Percentiles rank a stretch among this genome's conserved stretches.
Conservation (phyloP, 768 basidiomycete species). For the Xerocomellus amylosporus region DNA sequence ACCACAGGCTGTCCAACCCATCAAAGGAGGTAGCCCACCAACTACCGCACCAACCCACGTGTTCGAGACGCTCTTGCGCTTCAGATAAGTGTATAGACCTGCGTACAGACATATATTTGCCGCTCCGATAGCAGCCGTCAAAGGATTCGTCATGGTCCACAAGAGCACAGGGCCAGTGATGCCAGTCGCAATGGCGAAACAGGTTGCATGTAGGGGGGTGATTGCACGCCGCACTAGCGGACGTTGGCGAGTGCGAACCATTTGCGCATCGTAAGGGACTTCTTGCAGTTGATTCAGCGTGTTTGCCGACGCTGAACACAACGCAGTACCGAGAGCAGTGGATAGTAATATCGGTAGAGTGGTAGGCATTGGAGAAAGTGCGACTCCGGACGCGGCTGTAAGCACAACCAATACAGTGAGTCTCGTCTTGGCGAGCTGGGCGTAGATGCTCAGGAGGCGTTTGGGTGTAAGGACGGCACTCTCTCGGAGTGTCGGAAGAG, state of each 20-base stretch:
- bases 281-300: conserved; percentile 94
- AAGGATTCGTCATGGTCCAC: conserved; percentile 79
- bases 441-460: conserved; percentile 64
- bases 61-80: conserved; percentile 76
- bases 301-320: conserved; percentile 93
- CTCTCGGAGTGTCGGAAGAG: conserved; percentile 33
- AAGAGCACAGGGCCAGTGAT: conserved; percentile 75
- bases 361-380: conserved; percentile 84
- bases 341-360: conserved; percentile 81
- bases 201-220: conserved; percentile 76
- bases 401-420: conserved; percentile 83
- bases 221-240: conserved; percentile 87
- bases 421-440: conserved; percentile 79
- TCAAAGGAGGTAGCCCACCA: conserved; percentile 88
- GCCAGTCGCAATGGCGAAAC: conserved; percentile 77
- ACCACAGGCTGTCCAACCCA: conserved; percentile 98
- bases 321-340: conserved; percentile 83
- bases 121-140: conserved; percentile 79
- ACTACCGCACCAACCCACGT: conserved; percentile 96
- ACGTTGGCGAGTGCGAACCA: conserved; percentile 83
- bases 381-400: conserved; percentile 89
- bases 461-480: conserved; percentile 45
- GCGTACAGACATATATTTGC: conserved; percentile 89
- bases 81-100: conserved; percentile 89
- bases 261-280: conserved; percentile 94